These are phyloP conservation scores for Heterobasidion parviporum DNA, from an alignment of 1,284 basidiomycete species.

Conservation along the genomic window DNA sequence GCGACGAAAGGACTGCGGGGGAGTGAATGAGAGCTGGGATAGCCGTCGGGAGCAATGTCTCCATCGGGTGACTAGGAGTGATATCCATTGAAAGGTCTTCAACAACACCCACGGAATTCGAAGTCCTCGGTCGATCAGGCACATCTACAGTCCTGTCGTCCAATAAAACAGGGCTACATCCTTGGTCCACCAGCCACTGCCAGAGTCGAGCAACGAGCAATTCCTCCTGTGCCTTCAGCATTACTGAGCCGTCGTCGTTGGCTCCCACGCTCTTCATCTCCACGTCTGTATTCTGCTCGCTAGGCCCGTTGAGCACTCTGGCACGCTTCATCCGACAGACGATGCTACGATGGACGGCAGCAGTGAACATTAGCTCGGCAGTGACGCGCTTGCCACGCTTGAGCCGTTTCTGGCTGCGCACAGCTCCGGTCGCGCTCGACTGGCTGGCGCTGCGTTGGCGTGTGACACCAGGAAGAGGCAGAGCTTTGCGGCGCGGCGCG, in stretches of 20 bases:
- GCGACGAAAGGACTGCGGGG: background rate
- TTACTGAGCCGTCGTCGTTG: background rate
- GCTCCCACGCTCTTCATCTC: conserved; percentile 6
- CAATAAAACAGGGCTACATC: conserved; percentile 19
- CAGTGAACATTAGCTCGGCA: conserved; percentile 31
- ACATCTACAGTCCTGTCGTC: background rate
- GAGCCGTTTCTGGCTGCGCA: conserved; percentile 18
- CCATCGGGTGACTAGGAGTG: background rate
- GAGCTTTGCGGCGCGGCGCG: background rate
- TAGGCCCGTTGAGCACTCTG: background rate
- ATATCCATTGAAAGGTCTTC: background rate
- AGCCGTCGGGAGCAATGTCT: background rate
- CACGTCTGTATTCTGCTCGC: conserved; percentile 1
- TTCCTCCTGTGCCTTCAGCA: conserved; percentile 8
- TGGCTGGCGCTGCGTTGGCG: background rate
- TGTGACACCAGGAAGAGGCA: background rate
- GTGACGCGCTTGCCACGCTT: conserved; percentile 26
- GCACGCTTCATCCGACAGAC: conserved; percentile 5
- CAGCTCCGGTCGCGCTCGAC: background rate
- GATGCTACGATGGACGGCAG: conserved; percentile 32
- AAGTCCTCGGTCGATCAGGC: background rate
- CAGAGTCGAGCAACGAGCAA: conserved; percentile 22
- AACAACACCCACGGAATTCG: background rate
- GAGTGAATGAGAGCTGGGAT: background rate
- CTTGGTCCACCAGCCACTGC: conserved; percentile 22